phyloP scores from a whole-genome alignment of 108 stramenopile species.

The Nannochloropsis oceanica region DNA sequence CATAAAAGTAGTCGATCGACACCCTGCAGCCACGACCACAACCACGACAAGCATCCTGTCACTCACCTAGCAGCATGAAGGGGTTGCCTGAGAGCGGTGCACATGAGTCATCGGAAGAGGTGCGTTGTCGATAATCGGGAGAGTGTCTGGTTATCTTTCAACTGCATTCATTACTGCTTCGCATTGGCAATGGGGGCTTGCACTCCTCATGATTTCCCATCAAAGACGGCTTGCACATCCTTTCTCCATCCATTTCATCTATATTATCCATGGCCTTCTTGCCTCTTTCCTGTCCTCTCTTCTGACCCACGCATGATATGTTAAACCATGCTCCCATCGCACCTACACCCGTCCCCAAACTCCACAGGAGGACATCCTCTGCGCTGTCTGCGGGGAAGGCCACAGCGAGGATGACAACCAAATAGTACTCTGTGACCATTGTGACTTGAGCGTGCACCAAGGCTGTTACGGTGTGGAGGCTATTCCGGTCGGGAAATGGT shows the following conservation, averaged over 20 bases:
- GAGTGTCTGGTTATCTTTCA: no score
- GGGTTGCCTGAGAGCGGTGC: neutral
- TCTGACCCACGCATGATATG: no score
- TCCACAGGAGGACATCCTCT: neutral
- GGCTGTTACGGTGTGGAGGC: conserved; percentile 2
- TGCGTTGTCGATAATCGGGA: neutral
- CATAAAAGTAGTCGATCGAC: neutral
- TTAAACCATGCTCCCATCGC: no score
- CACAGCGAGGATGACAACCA: conserved; percentile 8
- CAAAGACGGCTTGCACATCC: no score
- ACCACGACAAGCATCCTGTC: neutral
- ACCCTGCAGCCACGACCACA: neutral
- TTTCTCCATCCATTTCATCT: no score
- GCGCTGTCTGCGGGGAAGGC: conserved; percentile 8
- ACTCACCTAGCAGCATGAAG: neutral
- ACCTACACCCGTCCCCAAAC: no score
- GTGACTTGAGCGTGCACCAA: conserved; percentile 16
- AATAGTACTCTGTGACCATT: conserved; percentile 10
- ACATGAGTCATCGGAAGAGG: neutral
- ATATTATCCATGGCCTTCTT: no score
- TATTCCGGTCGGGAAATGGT: conserved; percentile 8
- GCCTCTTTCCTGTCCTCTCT: no score
- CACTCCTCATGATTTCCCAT: no score
- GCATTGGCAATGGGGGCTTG: no score
- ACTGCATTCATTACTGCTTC: no score